phyloP scores from a whole-genome alignment of 208 protist species.

The Trypanosoma avium region DNA sequence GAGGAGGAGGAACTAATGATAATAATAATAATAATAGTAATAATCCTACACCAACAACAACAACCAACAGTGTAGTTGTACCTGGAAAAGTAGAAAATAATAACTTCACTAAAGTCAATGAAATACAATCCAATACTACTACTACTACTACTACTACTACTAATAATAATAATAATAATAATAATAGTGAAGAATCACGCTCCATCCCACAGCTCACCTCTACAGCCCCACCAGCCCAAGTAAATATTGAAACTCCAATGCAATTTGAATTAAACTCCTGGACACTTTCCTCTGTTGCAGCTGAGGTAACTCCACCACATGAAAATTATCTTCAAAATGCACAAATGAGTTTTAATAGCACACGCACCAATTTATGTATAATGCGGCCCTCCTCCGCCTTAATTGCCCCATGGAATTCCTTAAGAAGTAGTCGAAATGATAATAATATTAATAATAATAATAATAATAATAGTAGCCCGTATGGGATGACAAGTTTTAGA shows the following conservation, averaged over 20 bases:
- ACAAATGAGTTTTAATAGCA: conserved; percentile 13
- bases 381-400: conserved; percentile 17
- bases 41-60: too few relatives aligned
- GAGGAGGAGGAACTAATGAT: too few relatives aligned
- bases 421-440: conserved; percentile 25
- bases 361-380: conserved; percentile 1
- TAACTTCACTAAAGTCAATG: too few relatives aligned
- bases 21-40: too few relatives aligned
- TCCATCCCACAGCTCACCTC: neutral
- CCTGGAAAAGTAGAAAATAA: too few relatives aligned
- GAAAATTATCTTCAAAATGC: neutral
- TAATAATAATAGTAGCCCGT: too few relatives aligned
- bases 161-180: neutral
- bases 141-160: too few relatives aligned
- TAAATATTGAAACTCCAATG: neutral
- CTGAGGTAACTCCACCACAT: neutral
- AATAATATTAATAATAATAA: too few relatives aligned
- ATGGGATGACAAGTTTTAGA: conserved; percentile 14
- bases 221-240: neutral
- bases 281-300: neutral
- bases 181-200: neutral
- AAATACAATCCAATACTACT: too few relatives aligned
- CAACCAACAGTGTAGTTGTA: too few relatives aligned
- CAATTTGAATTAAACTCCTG: neutral
- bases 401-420: conserved; percentile 19